Evolutionary conservation across 768 basidiomycete species (phyloP).

Genomic region (Leccinum obscurum): DNA sequence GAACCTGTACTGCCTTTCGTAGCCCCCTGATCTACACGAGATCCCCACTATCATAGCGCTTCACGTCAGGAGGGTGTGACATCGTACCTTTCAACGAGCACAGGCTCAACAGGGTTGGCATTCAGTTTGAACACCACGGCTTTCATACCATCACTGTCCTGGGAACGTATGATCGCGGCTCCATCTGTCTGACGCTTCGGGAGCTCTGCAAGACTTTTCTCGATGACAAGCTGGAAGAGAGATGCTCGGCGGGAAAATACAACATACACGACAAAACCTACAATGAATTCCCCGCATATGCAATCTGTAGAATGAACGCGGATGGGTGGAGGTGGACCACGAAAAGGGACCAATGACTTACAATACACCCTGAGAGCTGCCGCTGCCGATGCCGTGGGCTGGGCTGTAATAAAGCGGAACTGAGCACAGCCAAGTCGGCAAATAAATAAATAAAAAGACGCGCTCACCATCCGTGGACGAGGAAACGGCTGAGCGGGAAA

Average conservation of each 20-base stretch:
- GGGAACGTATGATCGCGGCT: constrained; percentile 75
- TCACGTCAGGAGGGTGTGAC: constrained; percentile 13
- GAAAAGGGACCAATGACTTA: constrained; percentile 38
- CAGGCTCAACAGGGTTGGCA: constrained; percentile 63
- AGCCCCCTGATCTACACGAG: constrained; percentile 52
- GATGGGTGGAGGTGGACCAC: constrained; percentile 9
- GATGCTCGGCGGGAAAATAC: constrained; percentile 3
- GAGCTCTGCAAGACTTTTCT: constrained; percentile 66
- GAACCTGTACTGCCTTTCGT: constrained; percentile 76
- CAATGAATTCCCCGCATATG: constrained; percentile 86
- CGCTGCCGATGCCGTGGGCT: constrained; percentile 75
- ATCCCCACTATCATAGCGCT: constrained; percentile 18
- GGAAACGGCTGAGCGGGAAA: constrained; percentile 85
- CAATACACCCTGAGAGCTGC: constrained; percentile 82
- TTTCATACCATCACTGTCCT: constrained; percentile 55
- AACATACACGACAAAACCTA: constrained; percentile 38
- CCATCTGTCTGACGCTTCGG: constrained; percentile 77
- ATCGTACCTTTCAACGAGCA: constrained; percentile 76
- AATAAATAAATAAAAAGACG: not conserved
- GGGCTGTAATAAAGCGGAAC: constrained; percentile 45
- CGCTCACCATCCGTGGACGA: constrained; percentile 79
- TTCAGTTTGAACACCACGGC: constrained; percentile 87
- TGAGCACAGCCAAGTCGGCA: not conserved
- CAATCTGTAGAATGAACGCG: constrained; percentile 54
- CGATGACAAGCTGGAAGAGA: constrained; percentile 68